phyloP scores from a whole-genome alignment of 148 eudicot species.

The Rheum nobile region DNA sequence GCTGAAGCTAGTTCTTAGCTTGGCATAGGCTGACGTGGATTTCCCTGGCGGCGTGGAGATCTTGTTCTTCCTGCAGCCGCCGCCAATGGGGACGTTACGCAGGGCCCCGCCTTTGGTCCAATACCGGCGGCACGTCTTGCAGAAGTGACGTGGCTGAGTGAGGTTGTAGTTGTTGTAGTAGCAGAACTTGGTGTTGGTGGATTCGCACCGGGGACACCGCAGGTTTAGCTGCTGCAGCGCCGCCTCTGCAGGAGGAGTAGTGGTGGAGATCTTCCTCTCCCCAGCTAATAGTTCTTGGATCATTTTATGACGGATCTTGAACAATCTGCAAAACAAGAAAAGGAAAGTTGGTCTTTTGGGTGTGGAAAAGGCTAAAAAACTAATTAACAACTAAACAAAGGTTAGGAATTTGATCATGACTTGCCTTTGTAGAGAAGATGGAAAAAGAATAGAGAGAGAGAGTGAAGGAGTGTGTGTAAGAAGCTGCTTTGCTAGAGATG shows the following conservation, averaged over 20 bases:
- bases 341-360: neutral
- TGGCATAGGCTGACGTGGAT: neutral
- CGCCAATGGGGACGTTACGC: neutral
- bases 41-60: neutral
- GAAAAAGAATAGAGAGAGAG: neutral
- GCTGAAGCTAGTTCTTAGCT: neutral
- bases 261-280: neutral
- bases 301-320: neutral
- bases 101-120: neutral
- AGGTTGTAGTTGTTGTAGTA: constrained; percentile 5
- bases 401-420: too few relatives aligned
- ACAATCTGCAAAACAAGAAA: neutral
- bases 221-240: neutral
- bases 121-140: neutral
- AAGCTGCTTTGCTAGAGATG: neutral
- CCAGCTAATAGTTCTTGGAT: neutral
- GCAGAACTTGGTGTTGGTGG: constrained; percentile 2
- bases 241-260: too few relatives aligned
- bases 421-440: neutral
- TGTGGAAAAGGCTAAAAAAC: neutral
- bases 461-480: neutral
- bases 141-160: neutral
- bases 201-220: neutral
- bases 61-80: neutral
- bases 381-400: neutral